Conservation (phyloP, 1,284 basidiomycete genomes). For the Bjerkandera adusta region DNA sequence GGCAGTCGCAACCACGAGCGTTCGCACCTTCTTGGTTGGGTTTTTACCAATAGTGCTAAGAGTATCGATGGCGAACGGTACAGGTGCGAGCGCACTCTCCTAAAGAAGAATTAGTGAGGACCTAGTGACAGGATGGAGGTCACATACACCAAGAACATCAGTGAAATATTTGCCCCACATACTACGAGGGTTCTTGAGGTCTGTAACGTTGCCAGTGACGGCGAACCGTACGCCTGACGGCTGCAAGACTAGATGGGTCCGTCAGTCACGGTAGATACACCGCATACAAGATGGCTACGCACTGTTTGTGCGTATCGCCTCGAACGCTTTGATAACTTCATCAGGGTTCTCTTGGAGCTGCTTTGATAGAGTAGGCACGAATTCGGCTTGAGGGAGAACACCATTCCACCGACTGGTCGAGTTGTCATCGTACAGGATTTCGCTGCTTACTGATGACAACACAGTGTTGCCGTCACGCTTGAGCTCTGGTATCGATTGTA, state of each 20-base stretch:
- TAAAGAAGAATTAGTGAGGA: conserved; percentile 14
- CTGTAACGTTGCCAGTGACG: conserved; percentile 83
- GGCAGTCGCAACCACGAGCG: conserved; percentile 10
- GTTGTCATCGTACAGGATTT: conserved; percentile 67
- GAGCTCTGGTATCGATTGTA: conserved; percentile 90
- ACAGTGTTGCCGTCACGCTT: conserved; percentile 90
- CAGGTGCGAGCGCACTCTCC: conserved; percentile 58
- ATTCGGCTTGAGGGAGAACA: conserved; percentile 76
- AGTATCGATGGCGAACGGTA: conserved; percentile 69
- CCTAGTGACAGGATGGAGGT: not conserved
- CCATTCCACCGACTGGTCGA: conserved; percentile 76
- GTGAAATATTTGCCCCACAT: conserved; percentile 73
- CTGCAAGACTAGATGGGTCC: conserved; percentile 60
- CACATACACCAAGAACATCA: conserved; percentile 54
- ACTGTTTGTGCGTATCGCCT: conserved; percentile 72
- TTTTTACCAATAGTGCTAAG: conserved; percentile 75
- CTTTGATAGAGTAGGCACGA: conserved; percentile 75
- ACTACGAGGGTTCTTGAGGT: conserved; percentile 69
- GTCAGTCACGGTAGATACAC: conserved; percentile 5
- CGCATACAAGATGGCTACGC: conserved; percentile 30
- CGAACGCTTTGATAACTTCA: conserved; percentile 69
- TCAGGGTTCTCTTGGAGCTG: conserved; percentile 76
- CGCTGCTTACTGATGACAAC: conserved; percentile 69
- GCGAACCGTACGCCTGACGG: conserved; percentile 85
- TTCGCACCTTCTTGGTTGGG: conserved; percentile 70